A percentile compares a stretch with the other conserved stretches of the same genome.
Conservation (phyloP, 1,284 basidiomycete genomes). For the Laetiporus sulphureus region DNA sequence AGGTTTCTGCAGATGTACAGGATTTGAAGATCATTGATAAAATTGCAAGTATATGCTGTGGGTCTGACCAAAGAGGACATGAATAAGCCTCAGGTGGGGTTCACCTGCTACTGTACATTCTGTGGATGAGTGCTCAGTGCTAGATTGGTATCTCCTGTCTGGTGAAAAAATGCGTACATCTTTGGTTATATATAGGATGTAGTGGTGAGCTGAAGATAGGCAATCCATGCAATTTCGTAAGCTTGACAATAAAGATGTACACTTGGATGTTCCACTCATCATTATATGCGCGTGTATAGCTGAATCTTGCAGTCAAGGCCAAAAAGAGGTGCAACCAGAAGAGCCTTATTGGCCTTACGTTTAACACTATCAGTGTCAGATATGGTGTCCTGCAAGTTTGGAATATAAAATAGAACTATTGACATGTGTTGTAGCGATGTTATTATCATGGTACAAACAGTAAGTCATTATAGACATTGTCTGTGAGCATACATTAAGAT, state of each 20-base stretch:
- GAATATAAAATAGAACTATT: no score
- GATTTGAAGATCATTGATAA: conserved; percentile 2
- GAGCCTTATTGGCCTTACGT: conserved; percentile 68
- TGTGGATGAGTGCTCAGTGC: no score
- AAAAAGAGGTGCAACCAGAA: conserved; percentile 75
- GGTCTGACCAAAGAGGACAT: conserved; percentile 76
- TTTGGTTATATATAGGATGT: neutral
- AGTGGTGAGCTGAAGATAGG: conserved; percentile 32
- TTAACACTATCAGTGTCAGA: conserved; percentile 81
- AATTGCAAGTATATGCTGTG: conserved; percentile 62
- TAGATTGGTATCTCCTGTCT: conserved; percentile 80
- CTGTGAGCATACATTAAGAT: neutral
- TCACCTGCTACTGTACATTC: no score
- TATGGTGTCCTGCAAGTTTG: conserved; percentile 19
- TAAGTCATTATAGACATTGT: conserved; percentile 24
- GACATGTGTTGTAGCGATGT: conserved; percentile 46
- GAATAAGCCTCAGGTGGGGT: conserved; percentile 70
- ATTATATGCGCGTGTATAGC: no score
- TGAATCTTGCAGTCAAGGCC: conserved; percentile 68
- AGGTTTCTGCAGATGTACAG: conserved; percentile 23
- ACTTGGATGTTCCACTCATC: conserved; percentile 1
- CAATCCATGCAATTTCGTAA: conserved; percentile 75
- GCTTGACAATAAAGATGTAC: conserved; percentile 11
- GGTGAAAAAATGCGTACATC: conserved; percentile 72
- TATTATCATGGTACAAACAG: conserved; percentile 81